Conservation (phyloP, 306 rosid genomes). For the Prunus mume region DNA sequence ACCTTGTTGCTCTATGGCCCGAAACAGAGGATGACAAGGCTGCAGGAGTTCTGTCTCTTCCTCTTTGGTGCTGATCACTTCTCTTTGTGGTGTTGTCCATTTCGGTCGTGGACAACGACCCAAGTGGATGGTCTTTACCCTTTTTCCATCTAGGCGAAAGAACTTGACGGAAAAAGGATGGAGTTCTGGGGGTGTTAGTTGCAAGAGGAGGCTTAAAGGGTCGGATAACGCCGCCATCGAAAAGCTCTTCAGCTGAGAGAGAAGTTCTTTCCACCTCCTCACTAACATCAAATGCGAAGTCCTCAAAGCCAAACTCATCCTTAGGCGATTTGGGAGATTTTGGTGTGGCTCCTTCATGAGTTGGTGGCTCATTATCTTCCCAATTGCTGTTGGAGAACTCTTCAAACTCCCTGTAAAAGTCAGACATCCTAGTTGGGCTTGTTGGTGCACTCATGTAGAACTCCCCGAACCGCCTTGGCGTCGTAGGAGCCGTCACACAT, state of each 20-base stretch:
- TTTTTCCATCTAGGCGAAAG: conserved; percentile 35
- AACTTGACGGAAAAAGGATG: conserved; percentile 31
- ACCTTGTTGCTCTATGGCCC: conserved; percentile 51
- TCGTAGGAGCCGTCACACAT: conserved; percentile 50
- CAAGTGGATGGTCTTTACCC: background rate
- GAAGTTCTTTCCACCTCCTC: conserved; percentile 37
- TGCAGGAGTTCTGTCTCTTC: conserved; percentile 43
- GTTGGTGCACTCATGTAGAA: conserved; percentile 69
- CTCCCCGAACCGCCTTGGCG: conserved; percentile 56
- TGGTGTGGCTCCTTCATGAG: background rate
- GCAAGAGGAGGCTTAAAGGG: conserved; percentile 40
- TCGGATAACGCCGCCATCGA: conserved; percentile 63
- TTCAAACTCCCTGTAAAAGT: conserved; percentile 43
- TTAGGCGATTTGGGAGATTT: conserved; percentile 7
- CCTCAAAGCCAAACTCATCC: conserved; percentile 13
- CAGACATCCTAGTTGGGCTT: conserved; percentile 59
- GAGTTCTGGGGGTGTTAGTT: conserved; percentile 2
- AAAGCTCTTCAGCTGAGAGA: conserved; percentile 83
- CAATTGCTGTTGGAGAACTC: conserved; percentile 19
- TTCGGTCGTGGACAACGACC: background rate
- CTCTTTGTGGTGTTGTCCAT: conserved; percentile 10
- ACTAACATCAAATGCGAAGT: conserved; percentile 59
- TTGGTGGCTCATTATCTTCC: background rate
- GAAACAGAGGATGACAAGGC: conserved; percentile 32
- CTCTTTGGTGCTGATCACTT: conserved; percentile 40